Conservation (phyloP, 768 basidiomycete species). For the Amanita subjunquillea region DNA sequence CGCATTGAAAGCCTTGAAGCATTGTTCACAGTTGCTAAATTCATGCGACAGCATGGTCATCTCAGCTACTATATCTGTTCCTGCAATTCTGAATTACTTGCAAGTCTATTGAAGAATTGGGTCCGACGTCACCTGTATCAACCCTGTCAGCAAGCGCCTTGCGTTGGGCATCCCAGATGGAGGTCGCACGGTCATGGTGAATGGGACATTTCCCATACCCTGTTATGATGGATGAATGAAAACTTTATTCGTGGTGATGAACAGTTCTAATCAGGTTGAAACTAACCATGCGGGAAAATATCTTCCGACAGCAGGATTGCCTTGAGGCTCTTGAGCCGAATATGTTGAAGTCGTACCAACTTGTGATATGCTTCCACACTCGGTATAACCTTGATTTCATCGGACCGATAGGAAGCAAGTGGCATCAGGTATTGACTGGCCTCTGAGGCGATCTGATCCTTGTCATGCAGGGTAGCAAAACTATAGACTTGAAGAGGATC, state of each 20-base stretch:
- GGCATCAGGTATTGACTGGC: conserved; percentile 55
- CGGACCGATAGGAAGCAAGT: conserved; percentile 39
- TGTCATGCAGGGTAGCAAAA: conserved; percentile 33
- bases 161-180: conserved; percentile 43
- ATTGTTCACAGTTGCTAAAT: conserved; percentile 39
- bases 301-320: conserved; percentile 45
- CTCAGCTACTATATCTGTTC: conserved; percentile 57
- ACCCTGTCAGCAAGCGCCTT: conserved; percentile 33
- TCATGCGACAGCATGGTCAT: conserved; percentile 44
- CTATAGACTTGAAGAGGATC: conserved; percentile 54
- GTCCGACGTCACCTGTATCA: conserved; percentile 35
- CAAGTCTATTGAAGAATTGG: background rate
- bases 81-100: conserved; percentile 19
- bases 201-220: conserved; percentile 51
- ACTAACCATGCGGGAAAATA: conserved; percentile 57
- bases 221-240: conserved; percentile 8
- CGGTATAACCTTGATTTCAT: conserved; percentile 43
- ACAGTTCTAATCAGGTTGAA: background rate
- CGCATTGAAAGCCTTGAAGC: conserved; percentile 50
- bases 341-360: conserved; percentile 47
- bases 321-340: conserved; percentile 42
- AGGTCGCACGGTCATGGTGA: conserved; percentile 34
- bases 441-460: conserved; percentile 39
- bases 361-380: conserved; percentile 55
- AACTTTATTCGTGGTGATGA: background rate